These are phyloP conservation scores for Rhizophora apiculata DNA, from an alignment of 345 rosid species.

Conservation along the genomic window DNA sequence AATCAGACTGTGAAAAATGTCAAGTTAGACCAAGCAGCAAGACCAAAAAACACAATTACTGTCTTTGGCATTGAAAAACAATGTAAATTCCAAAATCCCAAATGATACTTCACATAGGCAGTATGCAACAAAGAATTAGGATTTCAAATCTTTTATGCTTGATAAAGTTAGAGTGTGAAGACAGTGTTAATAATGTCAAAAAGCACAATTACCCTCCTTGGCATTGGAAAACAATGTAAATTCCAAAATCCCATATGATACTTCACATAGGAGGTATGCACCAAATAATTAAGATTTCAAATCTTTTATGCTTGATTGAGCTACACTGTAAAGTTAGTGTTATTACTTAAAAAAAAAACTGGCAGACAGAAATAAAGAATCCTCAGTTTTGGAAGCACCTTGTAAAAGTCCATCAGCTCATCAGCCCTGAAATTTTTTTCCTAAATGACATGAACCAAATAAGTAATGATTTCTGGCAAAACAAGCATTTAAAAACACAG, in stretches of 20 bases:
- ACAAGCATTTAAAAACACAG: not conserved
- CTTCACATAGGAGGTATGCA: constrained; percentile 2
- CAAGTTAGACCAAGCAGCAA: constrained; percentile 17
- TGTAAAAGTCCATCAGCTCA: constrained; percentile 71
- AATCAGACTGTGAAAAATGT: constrained; percentile 57
- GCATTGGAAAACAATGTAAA: not conserved
- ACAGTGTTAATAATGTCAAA: constrained; percentile 16
- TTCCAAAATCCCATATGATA: no score
- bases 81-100: not conserved
- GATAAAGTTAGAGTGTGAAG: no score
- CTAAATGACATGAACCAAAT: constrained; percentile 30
- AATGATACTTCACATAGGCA: constrained; percentile 4
- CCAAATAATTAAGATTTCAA: no score
- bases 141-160: no score
- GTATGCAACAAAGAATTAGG: no score
- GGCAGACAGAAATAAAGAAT: not conserved
- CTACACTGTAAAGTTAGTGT: no score
- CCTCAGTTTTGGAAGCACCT: constrained; percentile 37
- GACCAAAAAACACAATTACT: constrained; percentile 57
- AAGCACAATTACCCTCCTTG: constrained; percentile 36
- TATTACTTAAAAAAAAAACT: constrained; percentile 17
- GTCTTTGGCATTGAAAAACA: not conserved
- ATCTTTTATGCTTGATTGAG: no score
- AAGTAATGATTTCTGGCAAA: constrained; percentile 15
- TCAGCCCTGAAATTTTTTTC: constrained; percentile 68